A percentile compares a stretch with the other conserved stretches of the same genome.
Conservation (phyloP, 306 rosid genomes). For the Coriaria nepalensis region DNA sequence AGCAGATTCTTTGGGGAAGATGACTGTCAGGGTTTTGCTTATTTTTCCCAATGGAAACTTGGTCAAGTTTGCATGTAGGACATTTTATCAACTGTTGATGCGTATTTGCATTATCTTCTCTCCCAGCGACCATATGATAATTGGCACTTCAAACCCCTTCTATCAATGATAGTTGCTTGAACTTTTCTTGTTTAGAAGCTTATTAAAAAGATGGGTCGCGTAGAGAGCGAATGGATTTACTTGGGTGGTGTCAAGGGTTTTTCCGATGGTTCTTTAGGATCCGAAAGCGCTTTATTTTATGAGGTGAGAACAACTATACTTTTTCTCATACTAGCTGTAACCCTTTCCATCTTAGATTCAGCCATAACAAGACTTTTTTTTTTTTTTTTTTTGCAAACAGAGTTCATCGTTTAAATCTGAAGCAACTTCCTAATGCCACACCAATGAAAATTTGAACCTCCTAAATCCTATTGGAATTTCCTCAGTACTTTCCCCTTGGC, state of each 20-base stretch:
- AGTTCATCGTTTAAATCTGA: no score
- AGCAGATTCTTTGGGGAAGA: conserved; percentile 57
- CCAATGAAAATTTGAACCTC: background rate
- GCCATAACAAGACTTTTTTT: no score
- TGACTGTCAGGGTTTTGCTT: conserved; percentile 73
- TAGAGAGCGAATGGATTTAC: conserved; percentile 68
- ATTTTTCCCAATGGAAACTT: conserved; percentile 74
- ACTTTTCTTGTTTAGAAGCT: conserved; percentile 37
- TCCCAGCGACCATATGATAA: background rate
- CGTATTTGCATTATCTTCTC: conserved; percentile 5
- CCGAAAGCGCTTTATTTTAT: conserved; percentile 63
- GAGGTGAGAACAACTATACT: conserved; percentile 45
- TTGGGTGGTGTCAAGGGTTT: conserved; percentile 88
- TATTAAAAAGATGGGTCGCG: conserved; percentile 33
- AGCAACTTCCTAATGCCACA: no score
- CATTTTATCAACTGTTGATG: conserved; percentile 10
- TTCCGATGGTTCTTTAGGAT: conserved; percentile 83
- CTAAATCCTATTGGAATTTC: background rate
- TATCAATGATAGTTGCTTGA: background rate
- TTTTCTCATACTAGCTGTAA: no score
- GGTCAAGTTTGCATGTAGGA: conserved; percentile 52
- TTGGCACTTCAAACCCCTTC: conserved; percentile 10
- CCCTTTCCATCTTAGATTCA: no score
- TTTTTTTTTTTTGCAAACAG: no score
- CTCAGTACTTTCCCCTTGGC: background rate